phyloP scores from a whole-genome alignment of 2,329 filamentous ascomycete genomes.

The Fonsecaea nubica region DNA sequence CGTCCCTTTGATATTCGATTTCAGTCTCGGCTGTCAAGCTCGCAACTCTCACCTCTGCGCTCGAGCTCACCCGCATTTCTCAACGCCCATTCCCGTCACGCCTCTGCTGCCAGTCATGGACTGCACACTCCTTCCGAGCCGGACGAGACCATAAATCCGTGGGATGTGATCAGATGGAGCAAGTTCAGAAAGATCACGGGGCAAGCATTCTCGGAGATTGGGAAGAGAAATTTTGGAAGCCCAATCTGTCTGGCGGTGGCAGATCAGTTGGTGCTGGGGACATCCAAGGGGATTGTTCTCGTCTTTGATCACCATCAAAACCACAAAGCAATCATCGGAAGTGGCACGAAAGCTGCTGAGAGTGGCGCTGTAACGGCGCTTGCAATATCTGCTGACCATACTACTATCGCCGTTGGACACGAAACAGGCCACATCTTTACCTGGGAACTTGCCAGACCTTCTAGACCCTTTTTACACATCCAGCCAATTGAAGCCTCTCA shows the following conservation, averaged over 20 bases:
- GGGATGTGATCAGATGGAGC: slow-evolving; percentile 98
- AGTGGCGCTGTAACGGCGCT: slow-evolving; percentile 86
- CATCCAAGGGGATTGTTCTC: slow-evolving; percentile 90
- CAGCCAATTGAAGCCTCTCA: slow-evolving; percentile 73
- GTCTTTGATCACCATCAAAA: slow-evolving; percentile 98
- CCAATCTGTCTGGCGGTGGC: slow-evolving; percentile 90
- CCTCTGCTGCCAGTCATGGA: slow-evolving; percentile 76
- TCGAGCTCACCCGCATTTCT: slow-evolving; percentile 79
- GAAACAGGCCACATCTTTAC: slow-evolving; percentile 91
- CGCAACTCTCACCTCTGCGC: slow-evolving; percentile 64
- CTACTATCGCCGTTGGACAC: slow-evolving; percentile 89
- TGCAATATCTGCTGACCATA: slow-evolving; percentile 91
- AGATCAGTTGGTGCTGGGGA: slow-evolving; percentile 86
- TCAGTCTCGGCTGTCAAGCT: slow-evolving; percentile 78
- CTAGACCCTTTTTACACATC: slow-evolving; percentile 87
- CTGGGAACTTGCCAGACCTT: slow-evolving; percentile 86
- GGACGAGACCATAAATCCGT: slow-evolving; percentile 79
- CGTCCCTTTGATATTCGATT: slow-evolving; percentile 95
- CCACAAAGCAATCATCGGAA: slow-evolving; percentile 89
- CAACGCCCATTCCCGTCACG: slow-evolving; percentile 77
- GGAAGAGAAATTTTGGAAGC: slow-evolving; percentile 87
- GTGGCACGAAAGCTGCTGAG: slow-evolving; percentile 92
- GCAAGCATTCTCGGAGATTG: slow-evolving; percentile 90
- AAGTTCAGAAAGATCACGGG: slow-evolving; percentile 86
- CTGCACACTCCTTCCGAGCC: slow-evolving; percentile 63